Conservation (phyloP, 2,329 filamentous ascomycete genomes). For the Hypoxylon sp. region DNA sequence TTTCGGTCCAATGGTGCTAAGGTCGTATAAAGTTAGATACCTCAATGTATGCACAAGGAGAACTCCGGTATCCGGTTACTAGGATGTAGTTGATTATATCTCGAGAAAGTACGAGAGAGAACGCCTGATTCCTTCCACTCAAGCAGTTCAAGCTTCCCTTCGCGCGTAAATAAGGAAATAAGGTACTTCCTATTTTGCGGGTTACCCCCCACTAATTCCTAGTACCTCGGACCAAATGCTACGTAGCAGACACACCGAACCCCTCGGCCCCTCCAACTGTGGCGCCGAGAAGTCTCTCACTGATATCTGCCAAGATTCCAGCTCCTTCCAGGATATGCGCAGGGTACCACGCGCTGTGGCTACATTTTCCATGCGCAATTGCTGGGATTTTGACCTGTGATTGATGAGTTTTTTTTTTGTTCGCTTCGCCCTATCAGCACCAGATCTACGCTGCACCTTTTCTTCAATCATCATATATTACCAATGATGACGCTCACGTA, state of each 20-base stretch:
- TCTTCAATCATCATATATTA: constrained; percentile 35
- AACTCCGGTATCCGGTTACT: not conserved
- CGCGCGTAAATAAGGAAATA: not conserved
- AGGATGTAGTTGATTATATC: not conserved
- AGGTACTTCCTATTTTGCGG: constrained; percentile 10
- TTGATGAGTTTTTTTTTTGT: constrained; percentile 31
- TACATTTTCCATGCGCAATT: constrained; percentile 28
- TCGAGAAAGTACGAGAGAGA: not conserved
- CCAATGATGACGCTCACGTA: constrained; percentile 36
- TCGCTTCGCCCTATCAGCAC: constrained; percentile 15
- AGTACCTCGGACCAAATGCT: constrained; percentile 26
- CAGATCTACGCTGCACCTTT: constrained; percentile 33
- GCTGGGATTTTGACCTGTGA: constrained; percentile 35
- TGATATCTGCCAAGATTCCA: constrained; percentile 38
- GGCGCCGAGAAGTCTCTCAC: constrained; percentile 23
- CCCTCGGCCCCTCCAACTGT: constrained; percentile 34
- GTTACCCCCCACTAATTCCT: constrained; percentile 2
- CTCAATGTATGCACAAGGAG: not conserved
- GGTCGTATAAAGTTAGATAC: not conserved
- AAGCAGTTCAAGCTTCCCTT: not conserved
- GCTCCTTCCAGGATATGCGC: constrained; percentile 76
- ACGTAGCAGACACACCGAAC: constrained; percentile 16
- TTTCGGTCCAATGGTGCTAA: constrained; percentile 17
- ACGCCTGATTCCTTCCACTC: not conserved
- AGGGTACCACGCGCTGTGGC: constrained; percentile 77